Conservation (phyloP, 257 asterid species). For the Pogostemon cablin region DNA sequence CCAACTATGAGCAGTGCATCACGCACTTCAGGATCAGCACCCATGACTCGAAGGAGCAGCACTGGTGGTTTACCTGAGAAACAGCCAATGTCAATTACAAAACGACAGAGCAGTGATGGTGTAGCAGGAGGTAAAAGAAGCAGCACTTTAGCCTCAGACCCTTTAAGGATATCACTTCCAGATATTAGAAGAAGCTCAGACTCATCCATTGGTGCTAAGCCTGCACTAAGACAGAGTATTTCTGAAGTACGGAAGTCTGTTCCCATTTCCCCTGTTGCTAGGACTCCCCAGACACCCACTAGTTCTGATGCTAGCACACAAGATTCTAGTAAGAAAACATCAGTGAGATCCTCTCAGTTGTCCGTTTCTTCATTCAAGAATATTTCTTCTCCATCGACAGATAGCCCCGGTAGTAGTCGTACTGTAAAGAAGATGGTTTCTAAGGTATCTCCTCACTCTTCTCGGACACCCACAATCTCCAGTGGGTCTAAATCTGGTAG, state of each 20-base stretch:
- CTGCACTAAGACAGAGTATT: conserved; percentile 46
- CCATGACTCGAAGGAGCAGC: conserved; percentile 78
- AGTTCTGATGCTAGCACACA: conserved; percentile 63
- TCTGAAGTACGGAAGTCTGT: conserved; percentile 57
- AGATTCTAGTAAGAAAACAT: conserved; percentile 51
- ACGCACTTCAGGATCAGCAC: conserved; percentile 55
- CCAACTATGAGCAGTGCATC: conserved; percentile 73
- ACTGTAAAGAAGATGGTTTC: conserved; percentile 54
- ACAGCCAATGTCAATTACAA: conserved; percentile 51
- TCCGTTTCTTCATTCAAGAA: conserved; percentile 58
- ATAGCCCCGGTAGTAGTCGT: conserved; percentile 67
- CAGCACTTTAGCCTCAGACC: conserved; percentile 58
- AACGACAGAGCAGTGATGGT: conserved; percentile 47
- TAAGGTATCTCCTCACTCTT: conserved; percentile 53
- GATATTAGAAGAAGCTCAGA: conserved; percentile 62
- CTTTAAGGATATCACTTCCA: conserved; percentile 76
- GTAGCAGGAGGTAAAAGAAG: conserved; percentile 46
- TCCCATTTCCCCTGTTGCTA: conserved; percentile 66
- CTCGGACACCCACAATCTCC: conserved; percentile 60
- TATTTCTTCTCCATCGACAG: conserved; percentile 68
- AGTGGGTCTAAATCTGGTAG: conserved; percentile 67
- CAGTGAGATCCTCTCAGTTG: conserved; percentile 54
- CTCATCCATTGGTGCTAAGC: conserved; percentile 53
- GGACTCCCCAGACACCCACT: conserved; percentile 66
- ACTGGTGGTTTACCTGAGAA: conserved; percentile 81